Percentiles rank a stretch among this genome's conserved stretches.
Conservation (phyloP, 805 yeast species). For the Candida pseudofarinosa region DNA sequence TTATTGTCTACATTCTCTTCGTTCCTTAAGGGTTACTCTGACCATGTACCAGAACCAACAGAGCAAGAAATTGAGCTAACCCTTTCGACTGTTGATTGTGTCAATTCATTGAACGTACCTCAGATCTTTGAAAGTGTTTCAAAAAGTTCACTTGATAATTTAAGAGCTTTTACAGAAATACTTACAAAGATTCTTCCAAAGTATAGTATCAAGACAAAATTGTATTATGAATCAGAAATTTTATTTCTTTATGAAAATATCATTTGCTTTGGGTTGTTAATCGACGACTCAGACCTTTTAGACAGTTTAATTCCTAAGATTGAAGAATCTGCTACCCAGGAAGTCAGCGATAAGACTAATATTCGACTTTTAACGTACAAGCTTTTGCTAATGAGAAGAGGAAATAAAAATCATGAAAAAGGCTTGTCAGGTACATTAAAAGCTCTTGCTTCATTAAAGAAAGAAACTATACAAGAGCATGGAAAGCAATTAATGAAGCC, state of each 20-base stretch:
- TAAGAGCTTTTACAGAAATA: conserved; percentile 27
- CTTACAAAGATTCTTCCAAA: conserved; percentile 27
- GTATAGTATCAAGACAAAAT: conserved; percentile 22
- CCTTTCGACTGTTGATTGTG: conserved; percentile 75
- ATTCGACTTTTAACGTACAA: conserved; percentile 51
- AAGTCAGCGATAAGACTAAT: conserved; percentile 25
- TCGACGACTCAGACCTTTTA: conserved; percentile 16
- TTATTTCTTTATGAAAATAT: conserved; percentile 46
- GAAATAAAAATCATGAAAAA: conserved; percentile 19
- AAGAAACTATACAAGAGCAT: conserved; percentile 20
- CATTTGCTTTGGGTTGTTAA: conserved; percentile 32
- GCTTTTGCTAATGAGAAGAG: conserved; percentile 40
- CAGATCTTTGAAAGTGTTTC: conserved; percentile 52
- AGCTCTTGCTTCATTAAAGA: conserved; percentile 31
- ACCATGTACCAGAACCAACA: conserved; percentile 86
- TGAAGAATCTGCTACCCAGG: conserved; percentile 5
- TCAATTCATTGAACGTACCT: conserved; percentile 62
- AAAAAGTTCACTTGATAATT: conserved; percentile 28
- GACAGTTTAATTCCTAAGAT: conserved; percentile 1
- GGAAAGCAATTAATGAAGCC: conserved; percentile 46
- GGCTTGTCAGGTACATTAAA: conserved; percentile 27
- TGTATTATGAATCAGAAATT: conserved; percentile 44
- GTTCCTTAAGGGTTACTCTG: conserved; percentile 80
- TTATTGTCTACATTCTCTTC: conserved; percentile 89
- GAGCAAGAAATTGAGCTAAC: conserved; percentile 90